These are phyloP conservation scores for Penicillium cataractarum DNA, from an alignment of 495 filamentous ascomycete genomes.

Conservation along the genomic window DNA sequence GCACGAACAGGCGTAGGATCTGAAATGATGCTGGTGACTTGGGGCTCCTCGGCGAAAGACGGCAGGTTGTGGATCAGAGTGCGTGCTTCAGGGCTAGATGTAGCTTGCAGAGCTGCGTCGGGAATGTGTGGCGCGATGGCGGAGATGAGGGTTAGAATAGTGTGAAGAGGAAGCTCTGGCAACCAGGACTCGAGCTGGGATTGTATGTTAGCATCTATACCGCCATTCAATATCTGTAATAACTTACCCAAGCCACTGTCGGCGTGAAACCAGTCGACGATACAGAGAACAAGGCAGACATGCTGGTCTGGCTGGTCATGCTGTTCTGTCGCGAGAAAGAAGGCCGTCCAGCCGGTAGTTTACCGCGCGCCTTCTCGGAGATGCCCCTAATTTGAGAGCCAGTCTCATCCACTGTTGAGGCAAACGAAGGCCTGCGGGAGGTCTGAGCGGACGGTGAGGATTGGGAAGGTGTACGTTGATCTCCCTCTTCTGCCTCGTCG, in stretches of 20 bases:
- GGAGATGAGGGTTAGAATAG: constrained; percentile 77
- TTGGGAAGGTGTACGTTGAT: constrained; percentile 66
- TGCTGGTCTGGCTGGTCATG: constrained; percentile 76
- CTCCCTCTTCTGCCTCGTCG: constrained; percentile 59
- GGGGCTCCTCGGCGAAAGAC: constrained; percentile 67
- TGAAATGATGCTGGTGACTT: constrained; percentile 58
- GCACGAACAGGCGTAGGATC: constrained; percentile 77
- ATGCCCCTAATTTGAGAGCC: constrained; percentile 89
- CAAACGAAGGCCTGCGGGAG: constrained; percentile 72
- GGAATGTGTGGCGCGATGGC: constrained; percentile 54
- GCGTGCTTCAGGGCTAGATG: constrained; percentile 40
- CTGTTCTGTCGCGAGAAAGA: constrained; percentile 92
- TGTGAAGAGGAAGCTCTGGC: constrained; percentile 88
- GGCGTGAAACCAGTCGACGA: constrained; percentile 70
- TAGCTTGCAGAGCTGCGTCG: constrained; percentile 38
- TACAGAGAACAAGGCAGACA: constrained; percentile 57
- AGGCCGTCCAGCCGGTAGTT: constrained; percentile 85
- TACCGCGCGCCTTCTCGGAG: constrained; percentile 96
- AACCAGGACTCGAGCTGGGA: constrained; percentile 91
- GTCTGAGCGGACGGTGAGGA: constrained; percentile 71
- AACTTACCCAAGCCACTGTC: constrained; percentile 69
- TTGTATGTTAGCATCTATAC: constrained; percentile 14
- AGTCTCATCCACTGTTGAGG: constrained; percentile 75
- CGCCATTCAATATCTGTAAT: neutral
- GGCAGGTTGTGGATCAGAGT: constrained; percentile 52